Percentiles rank a stretch among this genome's conserved stretches.
phyloP scores from a whole-genome alignment of 2,329 filamentous ascomycete species.

The Fusarium cicatricum region DNA sequence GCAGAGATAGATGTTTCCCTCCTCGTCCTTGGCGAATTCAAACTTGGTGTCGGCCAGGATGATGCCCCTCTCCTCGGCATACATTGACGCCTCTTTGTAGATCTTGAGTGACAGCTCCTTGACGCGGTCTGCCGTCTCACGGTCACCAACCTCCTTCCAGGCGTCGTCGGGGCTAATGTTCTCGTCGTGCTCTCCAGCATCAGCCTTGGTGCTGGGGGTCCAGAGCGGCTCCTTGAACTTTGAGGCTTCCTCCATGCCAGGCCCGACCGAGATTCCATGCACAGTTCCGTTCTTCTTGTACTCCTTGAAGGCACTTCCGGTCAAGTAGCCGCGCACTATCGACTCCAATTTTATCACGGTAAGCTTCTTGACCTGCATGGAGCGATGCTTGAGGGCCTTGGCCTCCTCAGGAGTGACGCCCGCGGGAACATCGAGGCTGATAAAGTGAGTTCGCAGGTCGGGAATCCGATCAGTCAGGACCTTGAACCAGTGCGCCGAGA shows the following conservation, averaged over 20 bases:
- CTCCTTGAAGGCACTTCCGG: constrained; percentile 84
- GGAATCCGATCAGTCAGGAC: constrained; percentile 56
- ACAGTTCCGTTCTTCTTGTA: constrained; percentile 74
- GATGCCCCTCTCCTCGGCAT: constrained; percentile 37
- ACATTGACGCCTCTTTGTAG: constrained; percentile 38
- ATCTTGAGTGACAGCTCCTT: constrained; percentile 40
- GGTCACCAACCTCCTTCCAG: constrained; percentile 47
- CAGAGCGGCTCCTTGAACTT: constrained; percentile 68
- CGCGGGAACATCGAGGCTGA: constrained; percentile 54
- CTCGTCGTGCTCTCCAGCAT: constrained; percentile 79
- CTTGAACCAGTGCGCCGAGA: constrained; percentile 63
- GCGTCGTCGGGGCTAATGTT: constrained; percentile 81
- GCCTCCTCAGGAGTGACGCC: constrained; percentile 55
- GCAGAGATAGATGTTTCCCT: constrained; percentile 41
- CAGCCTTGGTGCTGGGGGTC: constrained; percentile 87
- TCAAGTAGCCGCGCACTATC: constrained; percentile 76
- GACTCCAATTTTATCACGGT: constrained; percentile 73
- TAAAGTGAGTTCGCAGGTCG: constrained; percentile 60
- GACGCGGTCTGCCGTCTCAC: constrained; percentile 41
- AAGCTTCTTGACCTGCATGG: constrained; percentile 79
- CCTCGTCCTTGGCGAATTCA: constrained; percentile 40
- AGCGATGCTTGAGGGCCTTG: constrained; percentile 65
- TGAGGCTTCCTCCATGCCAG: constrained; percentile 74
- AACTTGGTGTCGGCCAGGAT: constrained; percentile 41
- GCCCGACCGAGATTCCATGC: constrained; percentile 73